Evolutionary conservation across 2,329 filamentous ascomycete genomes (phyloP), one percentile per base, ranked within the genome.

Genomic region (Pseudogymnoascus sp.): DNA sequence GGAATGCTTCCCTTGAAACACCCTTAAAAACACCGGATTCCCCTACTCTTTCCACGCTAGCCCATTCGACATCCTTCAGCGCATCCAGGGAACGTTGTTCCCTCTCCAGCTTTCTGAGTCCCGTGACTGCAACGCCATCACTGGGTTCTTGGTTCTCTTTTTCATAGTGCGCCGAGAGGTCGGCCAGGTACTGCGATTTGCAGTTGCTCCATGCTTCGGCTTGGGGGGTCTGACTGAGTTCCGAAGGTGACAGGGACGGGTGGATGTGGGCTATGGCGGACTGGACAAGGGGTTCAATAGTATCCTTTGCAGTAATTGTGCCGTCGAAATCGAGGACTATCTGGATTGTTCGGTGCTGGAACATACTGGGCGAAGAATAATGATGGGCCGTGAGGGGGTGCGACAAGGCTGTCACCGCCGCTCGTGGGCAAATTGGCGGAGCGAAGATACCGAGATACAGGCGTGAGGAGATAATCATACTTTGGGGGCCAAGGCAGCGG

Each of bases 261-360:
- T 52, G 9, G 0, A 19, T n/a, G 45, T 7, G 9, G 45, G 45
- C 5, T 13, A 52, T 18, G 13, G 56, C 68, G 21, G 61, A 38
- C 5, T 64, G 35, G 52, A 62, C 62, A 18, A 71, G 41, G 3
- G 59, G 45, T 3, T 38, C 45, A 2, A 67, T 69, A 3, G 69
- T 71, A 48, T 71, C 69, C 57, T 64, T 62, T 5, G 58, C 64
- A 21, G 69, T 71, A 41, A 71, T 68, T n/a, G 69, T 71, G 9
- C 66, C 64, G 18, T 71, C 69, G 48, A 71, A 71, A 18, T 52
- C 45, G n/a, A 52, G 7, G 5, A 52, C 4, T 28, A 52, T 12
- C 10, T 52, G 26, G 9, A 30, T 1, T 0, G 45, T 5, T 52
- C 45, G 26, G 15, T 7, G 45, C 18, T 2, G 5, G 21, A 15